Base-by-base conservation (phyloP, 2,329 filamentous ascomycete genomes). In the Penicillium sp. region DNA sequence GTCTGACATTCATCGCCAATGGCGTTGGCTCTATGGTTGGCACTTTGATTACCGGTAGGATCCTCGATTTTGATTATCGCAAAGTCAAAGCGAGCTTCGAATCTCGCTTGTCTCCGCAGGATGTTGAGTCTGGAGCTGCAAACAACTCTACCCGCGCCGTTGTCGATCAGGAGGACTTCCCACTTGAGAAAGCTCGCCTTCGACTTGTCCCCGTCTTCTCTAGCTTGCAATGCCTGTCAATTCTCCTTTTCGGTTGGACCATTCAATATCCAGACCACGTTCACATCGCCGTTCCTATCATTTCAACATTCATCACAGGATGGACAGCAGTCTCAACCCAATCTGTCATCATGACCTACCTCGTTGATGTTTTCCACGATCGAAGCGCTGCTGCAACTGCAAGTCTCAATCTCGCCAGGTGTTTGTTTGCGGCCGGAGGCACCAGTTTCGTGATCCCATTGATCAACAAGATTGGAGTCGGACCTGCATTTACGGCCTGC, bases 1-100 rank as follows among this genome's bases (percentile, higher is more conserved):
- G 82, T 0, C 69, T 84, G 2, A 80, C 80, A 0, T 86, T 84
- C 59, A 79, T 86, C 1, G 81, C 83, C 22, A 84, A 84, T 25
- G 84, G 84, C 0, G 77, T 79, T 0, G 84, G 84, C 0, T 83
- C 81, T 17, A 84, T 86, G 63, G 67, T 84, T 2, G 83, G 83
- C 1, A 84, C 82, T 0, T 69, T 84, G 0, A 66, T 82, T 11
- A 83, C 79, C 0, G 84, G 84, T 17, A 84, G 79, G 51, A 73
- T 86, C 35, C 76, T 86, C 0, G 80, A 86, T 61, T 57, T 70
- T 15, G 81, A 86, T 57, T 86, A 85, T 64, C 74, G 72, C 1
- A 76, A 76, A 0, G 73, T 79, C 42, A 78, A 79, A 47, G 50
- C 63, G 5, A 74, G 60, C 20, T 65, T 71, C 35, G 69, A 73